A percentile compares a stretch with the other conserved stretches of the same genome.
These are phyloP conservation scores for Pseudogymnoascus pannorum DNA, from an alignment of 2,329 filamentous ascomycete species.

Conservation along the genomic window DNA sequence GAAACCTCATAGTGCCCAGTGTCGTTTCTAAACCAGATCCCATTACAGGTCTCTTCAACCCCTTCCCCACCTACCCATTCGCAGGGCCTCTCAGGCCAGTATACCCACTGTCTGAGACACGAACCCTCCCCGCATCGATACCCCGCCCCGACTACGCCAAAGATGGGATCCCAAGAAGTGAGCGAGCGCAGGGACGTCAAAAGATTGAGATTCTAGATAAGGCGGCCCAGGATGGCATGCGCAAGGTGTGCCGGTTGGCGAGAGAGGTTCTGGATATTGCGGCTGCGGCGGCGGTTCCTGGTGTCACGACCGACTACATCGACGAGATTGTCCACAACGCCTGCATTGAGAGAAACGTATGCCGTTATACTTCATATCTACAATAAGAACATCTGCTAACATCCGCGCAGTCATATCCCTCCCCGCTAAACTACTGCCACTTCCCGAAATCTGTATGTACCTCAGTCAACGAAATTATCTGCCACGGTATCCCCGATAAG, in stretches of 20 bases:
- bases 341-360: constrained; percentile 83
- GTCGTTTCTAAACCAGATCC: constrained; percentile 84
- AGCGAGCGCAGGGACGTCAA: constrained; percentile 57
- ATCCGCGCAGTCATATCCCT: constrained; percentile 71
- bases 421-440: constrained; percentile 87
- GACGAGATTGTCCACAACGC: constrained; percentile 94
- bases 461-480: constrained; percentile 94
- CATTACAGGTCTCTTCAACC: constrained; percentile 86
- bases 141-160: constrained; percentile 79
- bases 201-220: constrained; percentile 78
- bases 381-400: constrained; percentile 17
- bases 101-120: constrained; percentile 69
- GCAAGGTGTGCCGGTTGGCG: constrained; percentile 79
- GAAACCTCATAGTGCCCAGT: constrained; percentile 67
- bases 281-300: constrained; percentile 75
- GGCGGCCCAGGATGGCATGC: constrained; percentile 76
- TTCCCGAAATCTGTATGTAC: constrained; percentile 99
- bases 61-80: constrained; percentile 80
- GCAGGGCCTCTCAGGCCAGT: constrained; percentile 77
- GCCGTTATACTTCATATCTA: constrained; percentile 27
- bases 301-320: constrained; percentile 90
- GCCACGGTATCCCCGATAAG: constrained; percentile 95
- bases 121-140: constrained; percentile 72
- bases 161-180: constrained; percentile 66
- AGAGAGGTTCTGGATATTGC: constrained; percentile 91